Evolutionary conservation across 1,139 yeast species (phyloP).

Genomic region (Kluyveromyces sp.): DNA sequence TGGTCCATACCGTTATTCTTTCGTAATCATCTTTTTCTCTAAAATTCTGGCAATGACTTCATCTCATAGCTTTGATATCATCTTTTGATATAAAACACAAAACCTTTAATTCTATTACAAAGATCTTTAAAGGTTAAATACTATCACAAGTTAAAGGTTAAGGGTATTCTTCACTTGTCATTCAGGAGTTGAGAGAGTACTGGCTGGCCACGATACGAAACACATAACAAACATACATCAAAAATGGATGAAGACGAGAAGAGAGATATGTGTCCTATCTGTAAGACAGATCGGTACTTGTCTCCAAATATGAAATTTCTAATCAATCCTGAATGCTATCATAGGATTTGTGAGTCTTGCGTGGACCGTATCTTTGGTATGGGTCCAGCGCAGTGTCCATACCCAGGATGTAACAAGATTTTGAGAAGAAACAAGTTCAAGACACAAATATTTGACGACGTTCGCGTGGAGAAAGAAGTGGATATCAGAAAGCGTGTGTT

Average conservation of each 20-base stretch:
- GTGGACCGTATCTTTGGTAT: slow-evolving; percentile 87
- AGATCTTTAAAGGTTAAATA: neutral
- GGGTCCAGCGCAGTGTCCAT: slow-evolving; percentile 97
- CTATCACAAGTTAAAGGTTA: neutral
- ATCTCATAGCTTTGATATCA: neutral
- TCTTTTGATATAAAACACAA: neutral
- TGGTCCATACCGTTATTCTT: neutral
- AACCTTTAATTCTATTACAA: neutral
- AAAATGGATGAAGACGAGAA: slow-evolving; percentile 29
- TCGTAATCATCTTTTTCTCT: too few relatives aligned
- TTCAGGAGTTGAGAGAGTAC: too few relatives aligned
- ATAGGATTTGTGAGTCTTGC: slow-evolving; percentile 93
- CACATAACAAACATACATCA: neutral
- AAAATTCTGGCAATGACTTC: too few relatives aligned
- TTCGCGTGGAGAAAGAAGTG: slow-evolving; percentile 81
- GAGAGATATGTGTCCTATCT: slow-evolving; percentile 91
- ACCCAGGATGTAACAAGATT: slow-evolving; percentile 82
- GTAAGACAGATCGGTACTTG: slow-evolving; percentile 89
- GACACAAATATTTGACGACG: slow-evolving; percentile 86
- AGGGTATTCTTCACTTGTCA: too few relatives aligned
- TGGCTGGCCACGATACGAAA: neutral
- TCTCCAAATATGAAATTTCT: slow-evolving; percentile 91
- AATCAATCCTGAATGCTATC: slow-evolving; percentile 95
- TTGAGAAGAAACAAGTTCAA: slow-evolving; percentile 84
- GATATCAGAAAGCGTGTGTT: slow-evolving; percentile 79